Base-by-base conservation (phyloP, 164 flowering plant genomes). In the Brasenia schreberi region DNA sequence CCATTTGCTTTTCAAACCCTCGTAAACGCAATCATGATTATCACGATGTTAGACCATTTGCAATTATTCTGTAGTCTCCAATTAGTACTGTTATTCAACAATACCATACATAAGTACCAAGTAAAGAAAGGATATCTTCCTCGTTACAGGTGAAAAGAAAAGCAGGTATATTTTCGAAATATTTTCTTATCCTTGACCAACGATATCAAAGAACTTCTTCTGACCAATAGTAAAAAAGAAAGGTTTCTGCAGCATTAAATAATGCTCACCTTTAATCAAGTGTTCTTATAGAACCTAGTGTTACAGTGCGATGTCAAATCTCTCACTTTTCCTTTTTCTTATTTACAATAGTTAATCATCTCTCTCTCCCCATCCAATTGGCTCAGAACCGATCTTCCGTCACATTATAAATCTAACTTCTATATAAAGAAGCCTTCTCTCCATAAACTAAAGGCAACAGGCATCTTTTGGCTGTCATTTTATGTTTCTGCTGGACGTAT, bases 331-430 rank as follows among this genome's bases (percentile, higher is more conserved):
- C 4, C 45, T 59, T 19, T 58, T 33, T 42, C 39, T 10, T 19
- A 18, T 45, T 44, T 58, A 43, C 23, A 9, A 6, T 9, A 59
- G 39, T 12, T 23, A 33, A 64, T 14, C 67, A 16, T 33, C 27
- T 42, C 53, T 53, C 18, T 19, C 56, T 52, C 45, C 53, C 19
- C 33, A 19, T 59, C 69, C 71, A 61, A 70, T 67, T 70, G 71
- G 71, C 65, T 68, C 66, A 63, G 12, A 45, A 45, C 53, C 53
- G 53, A 56, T 39, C 18, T 23, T 59, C 70, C 66, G 69, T 69
- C 72, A 53, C 63, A 43, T 4, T 61, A 53, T 59, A 12, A 17
- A 59, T 67, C 61, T 70, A 72, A 73, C 62, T 74, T 45, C 53
- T 45, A 45, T 12, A 39, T 58, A 65, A 73, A 64, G 52, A 67